Evolutionary conservation across 371 early-diverging fungal species (phyloP).

Genomic region (Phascolomyces articulosus): DNA sequence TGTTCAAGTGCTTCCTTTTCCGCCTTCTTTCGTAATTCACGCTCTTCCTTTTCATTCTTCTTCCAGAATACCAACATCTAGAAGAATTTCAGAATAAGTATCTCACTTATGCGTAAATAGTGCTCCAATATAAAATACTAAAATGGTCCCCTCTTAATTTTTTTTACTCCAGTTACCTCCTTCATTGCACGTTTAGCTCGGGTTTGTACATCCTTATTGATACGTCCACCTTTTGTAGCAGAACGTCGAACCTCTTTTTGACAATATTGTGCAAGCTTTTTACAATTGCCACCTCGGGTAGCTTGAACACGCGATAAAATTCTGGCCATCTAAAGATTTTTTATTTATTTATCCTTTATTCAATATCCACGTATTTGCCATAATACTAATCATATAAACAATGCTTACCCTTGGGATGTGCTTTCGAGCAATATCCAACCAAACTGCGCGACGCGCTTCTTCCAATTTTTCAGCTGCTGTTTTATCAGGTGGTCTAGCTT

Average conservation of each 20-base stretch:
- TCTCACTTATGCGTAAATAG: not conserved
- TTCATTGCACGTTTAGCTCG: conserved; percentile 50
- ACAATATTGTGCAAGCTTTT: conserved; percentile 62
- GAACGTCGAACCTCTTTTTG: conserved; percentile 59
- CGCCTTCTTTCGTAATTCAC: conserved; percentile 89
- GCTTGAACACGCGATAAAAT: conserved; percentile 57
- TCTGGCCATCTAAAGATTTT: conserved; percentile 56
- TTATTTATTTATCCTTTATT: no score
- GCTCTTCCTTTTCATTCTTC: conserved; percentile 87
- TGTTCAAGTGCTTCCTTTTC: conserved; percentile 90
- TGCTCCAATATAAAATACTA: not conserved
- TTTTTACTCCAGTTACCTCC: conserved; percentile 27
- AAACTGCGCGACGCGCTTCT: conserved; percentile 37
- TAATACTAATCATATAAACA: no score
- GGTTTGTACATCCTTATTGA: conserved; percentile 46
- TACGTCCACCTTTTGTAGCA: conserved; percentile 48
- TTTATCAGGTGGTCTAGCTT: not conserved
- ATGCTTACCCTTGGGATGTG: conserved; percentile 50
- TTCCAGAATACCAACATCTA: conserved; percentile 89
- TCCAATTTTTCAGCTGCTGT: conserved; percentile 24
- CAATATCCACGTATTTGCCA: no score
- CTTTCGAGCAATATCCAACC: conserved; percentile 50
- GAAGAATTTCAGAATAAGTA: no score
- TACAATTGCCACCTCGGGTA: conserved; percentile 60
- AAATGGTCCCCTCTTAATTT: not conserved